Evolutionary conservation across 2,329 filamentous ascomycete genomes (phyloP), one percentile per base, ranked within the genome.

Genomic region (Cryphonectria nitschkei): DNA sequence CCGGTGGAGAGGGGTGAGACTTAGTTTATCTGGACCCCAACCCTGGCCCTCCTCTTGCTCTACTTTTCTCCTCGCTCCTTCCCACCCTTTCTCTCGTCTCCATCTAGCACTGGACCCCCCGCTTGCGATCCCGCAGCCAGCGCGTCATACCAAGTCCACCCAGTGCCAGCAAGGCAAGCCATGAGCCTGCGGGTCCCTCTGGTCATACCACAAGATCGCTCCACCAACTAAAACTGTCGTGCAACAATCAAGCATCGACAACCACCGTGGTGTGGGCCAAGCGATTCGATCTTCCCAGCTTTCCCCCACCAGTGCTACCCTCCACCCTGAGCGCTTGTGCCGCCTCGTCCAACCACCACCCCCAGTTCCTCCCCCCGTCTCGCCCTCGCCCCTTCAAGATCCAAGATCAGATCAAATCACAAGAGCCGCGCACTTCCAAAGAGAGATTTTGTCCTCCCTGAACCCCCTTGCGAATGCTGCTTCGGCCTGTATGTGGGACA

Each of bases 281-380:
- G 54, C 54, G 26, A 58, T 50, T 50, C 46, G 46, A 50, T n/a
- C 46, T 22, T 50, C 19, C 46, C 19, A 46, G 16, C 16, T 19
- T 16, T 7, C 3, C 43, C 43, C 43, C 16, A 39, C 37, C 37
- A 39, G 37, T 11, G 37, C 37, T 9, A 39, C 37, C 22, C 46
- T 50, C 46, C 46, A 50, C 37, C 61, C 63, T 43, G 34, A 65
- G 63, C 63, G 63, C 63, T 65, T 29, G 63, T 65, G 63, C 63
- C 63, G 63, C 63, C 41, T 50, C 41, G 41, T 32, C 41, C 63
- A 29, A 14, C n/a, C 62, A 32, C 62, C 41, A 29, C 22, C 22
- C 46, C 46, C 7, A 50, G 46, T n/a, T 22, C 46, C 46, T 8
- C 46, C 46, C 46, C 46, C 46, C 22, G 46, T n/a, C 46, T 50